These are phyloP conservation scores for Leptomonas pyrrhocoris DNA, from an alignment of 208 protist genomes.

Conservation along the genomic window DNA sequence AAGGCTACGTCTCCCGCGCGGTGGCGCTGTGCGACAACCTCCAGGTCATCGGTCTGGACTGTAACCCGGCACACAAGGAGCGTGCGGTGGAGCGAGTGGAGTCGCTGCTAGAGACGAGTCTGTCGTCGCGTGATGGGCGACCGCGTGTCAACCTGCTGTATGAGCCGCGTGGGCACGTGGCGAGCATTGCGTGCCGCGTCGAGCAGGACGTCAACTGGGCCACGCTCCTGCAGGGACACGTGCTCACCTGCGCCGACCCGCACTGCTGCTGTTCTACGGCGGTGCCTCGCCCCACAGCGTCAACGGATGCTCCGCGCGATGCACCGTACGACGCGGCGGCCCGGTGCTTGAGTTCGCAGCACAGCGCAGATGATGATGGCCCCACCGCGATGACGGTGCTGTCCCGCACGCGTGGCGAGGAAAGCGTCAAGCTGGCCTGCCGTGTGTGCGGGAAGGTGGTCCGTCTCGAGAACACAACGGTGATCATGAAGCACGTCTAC, in stretches of 20 bases:
- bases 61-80: constrained; percentile 88
- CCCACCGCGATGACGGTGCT: background rate
- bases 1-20: constrained; percentile 86
- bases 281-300: no score
- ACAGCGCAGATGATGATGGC: background rate
- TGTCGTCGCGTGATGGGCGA: constrained; percentile 35
- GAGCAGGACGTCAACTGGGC: constrained; percentile 54
- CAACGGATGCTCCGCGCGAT: no score
- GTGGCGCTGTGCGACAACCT: constrained; percentile 79
- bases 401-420: constrained; percentile 9
- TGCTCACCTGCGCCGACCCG: constrained; percentile 36
- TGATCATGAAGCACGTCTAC: constrained; percentile 55
- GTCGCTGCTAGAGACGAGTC: constrained; percentile 51
- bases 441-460: constrained; percentile 54
- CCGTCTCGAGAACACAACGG: constrained; percentile 32
- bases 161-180: constrained; percentile 66
- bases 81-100: constrained; percentile 62
- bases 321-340: background rate
- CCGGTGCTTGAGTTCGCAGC: background rate
- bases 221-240: constrained; percentile 51
- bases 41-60: constrained; percentile 89
- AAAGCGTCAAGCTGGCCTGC: constrained; percentile 49
- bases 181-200: constrained; percentile 72
- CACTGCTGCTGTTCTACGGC: background rate
- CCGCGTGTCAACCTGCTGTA: constrained; percentile 74